Percentiles rank a stretch among this genome's conserved stretches.
These are phyloP conservation scores for Chenopodium suecicum DNA, from an alignment of 148 eudicot species.

Conservation along the genomic window DNA sequence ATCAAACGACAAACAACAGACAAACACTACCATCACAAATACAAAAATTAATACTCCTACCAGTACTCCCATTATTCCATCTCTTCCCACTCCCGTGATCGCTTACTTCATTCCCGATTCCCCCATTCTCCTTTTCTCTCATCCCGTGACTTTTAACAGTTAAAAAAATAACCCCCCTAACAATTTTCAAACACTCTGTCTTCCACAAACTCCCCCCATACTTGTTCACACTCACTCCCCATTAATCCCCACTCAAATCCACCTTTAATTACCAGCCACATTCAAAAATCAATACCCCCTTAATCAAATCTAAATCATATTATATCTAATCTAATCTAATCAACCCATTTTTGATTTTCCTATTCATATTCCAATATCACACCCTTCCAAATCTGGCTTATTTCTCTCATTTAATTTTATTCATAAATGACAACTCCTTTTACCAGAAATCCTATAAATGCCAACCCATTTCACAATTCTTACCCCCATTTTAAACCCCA, in stretches of 20 bases:
- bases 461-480: background rate
- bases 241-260: background rate
- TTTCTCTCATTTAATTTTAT: background rate
- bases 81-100: background rate
- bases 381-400: background rate
- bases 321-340: background rate
- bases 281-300: background rate
- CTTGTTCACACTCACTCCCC: background rate
- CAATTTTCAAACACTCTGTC: background rate
- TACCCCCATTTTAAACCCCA: slow-evolving; percentile 5
- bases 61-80: background rate
- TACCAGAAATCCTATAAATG: slow-evolving; percentile 7
- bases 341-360: background rate
- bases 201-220: background rate
- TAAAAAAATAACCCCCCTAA: no score
- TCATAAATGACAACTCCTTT: background rate
- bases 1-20: no score
- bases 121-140: background rate
- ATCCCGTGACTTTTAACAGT: background rate
- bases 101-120: no score
- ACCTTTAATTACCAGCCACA: background rate
- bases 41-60: background rate
- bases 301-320: no score
- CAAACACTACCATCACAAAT: no score
- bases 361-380: background rate